phyloP scores from a whole-genome alignment of 805 yeast genomes.

The Maudiozyma turicensis region DNA sequence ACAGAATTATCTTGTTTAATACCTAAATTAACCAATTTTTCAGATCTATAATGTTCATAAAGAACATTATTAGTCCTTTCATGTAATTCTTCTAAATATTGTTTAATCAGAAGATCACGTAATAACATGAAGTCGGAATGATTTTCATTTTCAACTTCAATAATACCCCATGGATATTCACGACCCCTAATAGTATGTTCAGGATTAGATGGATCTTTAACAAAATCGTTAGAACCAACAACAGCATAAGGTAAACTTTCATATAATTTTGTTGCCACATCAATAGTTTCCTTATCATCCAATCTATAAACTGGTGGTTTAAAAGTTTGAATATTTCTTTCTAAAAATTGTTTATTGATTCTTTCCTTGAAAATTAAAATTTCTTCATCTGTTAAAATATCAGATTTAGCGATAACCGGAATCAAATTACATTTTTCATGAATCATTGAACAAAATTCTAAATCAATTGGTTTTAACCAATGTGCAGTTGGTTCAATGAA shows the following conservation, averaged over 20 bases:
- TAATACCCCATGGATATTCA: slow-evolving; percentile 92
- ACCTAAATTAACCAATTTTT: slow-evolving; percentile 71
- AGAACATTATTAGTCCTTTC: slow-evolving; percentile 68
- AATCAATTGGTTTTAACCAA: slow-evolving; percentile 78
- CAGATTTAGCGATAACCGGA: slow-evolving; percentile 92
- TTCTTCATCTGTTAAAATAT: slow-evolving; percentile 84
- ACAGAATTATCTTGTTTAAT: slow-evolving; percentile 86
- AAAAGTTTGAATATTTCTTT: slow-evolving; percentile 67
- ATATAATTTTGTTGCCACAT: slow-evolving; percentile 56
- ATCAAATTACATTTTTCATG: slow-evolving; percentile 88
- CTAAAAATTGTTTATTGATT: slow-evolving; percentile 64
- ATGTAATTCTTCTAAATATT: slow-evolving; percentile 86
- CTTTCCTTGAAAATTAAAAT: slow-evolving; percentile 63
- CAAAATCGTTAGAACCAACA: slow-evolving; percentile 75
- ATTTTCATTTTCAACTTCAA: slow-evolving; percentile 89
- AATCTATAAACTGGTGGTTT: slow-evolving; percentile 67
- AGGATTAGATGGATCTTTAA: slow-evolving; percentile 64
- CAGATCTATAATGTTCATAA: slow-evolving; percentile 84
- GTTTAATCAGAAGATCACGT: slow-evolving; percentile 81
- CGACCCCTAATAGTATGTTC: slow-evolving; percentile 86
- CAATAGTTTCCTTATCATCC: slow-evolving; percentile 76
- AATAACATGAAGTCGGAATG: slow-evolving; percentile 87
- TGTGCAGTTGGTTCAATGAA: slow-evolving; percentile 98
- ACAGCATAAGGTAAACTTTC: slow-evolving; percentile 83
- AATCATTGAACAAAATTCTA: slow-evolving; percentile 76